Percentiles rank a stretch among this genome's conserved stretches.
phyloP scores from a whole-genome alignment of 225 moss, liverwort and hornwort genomes.

The Neckera pumila region DNA sequence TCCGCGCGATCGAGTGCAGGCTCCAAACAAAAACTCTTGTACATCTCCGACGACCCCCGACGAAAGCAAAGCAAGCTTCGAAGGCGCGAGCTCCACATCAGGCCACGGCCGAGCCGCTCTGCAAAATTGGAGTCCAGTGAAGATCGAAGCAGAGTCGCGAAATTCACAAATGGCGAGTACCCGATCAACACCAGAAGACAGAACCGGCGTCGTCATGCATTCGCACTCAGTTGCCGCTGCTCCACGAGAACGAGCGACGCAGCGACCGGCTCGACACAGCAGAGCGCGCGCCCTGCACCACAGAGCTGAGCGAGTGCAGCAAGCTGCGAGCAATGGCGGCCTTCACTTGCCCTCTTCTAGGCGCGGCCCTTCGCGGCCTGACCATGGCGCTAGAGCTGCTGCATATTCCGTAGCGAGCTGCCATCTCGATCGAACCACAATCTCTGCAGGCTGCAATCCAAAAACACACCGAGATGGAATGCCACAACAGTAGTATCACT shows the following conservation, averaged over 20 bases:
- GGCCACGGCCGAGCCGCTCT: background rate
- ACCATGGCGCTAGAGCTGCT: background rate
- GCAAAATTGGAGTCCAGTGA: background rate
- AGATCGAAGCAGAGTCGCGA: background rate
- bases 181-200: background rate
- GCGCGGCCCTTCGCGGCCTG: background rate
- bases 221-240: background rate
- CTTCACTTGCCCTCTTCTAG: slow-evolving; percentile 31
- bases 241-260: slow-evolving; percentile 14
- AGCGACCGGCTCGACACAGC: background rate
- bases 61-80: background rate
- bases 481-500: background rate
- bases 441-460: background rate
- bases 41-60: background rate
- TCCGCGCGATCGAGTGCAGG: background rate
- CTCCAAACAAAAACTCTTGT: background rate
- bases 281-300: slow-evolving; percentile 14
- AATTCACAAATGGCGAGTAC: background rate
- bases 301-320: slow-evolving; percentile 1
- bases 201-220: background rate
- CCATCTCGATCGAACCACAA: background rate
- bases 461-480: background rate
- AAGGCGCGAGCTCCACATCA: background rate
- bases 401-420: background rate
- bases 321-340: slow-evolving; percentile 22